Percentiles rank a stretch among this genome's conserved stretches.
Conservation (phyloP, 1,139 yeast species). For the Candida buenavistaensis region DNA sequence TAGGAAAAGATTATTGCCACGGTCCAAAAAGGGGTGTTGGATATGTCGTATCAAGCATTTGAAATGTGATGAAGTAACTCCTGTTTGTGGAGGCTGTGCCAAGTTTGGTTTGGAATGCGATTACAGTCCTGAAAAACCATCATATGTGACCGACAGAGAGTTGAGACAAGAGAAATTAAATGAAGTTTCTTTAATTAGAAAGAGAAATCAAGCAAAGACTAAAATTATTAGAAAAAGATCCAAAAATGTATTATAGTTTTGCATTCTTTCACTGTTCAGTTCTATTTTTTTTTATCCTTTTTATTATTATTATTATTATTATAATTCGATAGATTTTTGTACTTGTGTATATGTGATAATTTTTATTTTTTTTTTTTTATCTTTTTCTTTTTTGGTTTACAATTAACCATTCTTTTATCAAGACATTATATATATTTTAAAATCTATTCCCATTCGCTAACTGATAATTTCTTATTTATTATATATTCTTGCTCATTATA, state of each 20-base stretch:
- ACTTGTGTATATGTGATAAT: no score
- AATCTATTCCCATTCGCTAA: slow-evolving; percentile 47
- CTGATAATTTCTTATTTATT: slow-evolving; percentile 31
- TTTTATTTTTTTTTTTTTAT: no score
- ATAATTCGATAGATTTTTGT: no score
- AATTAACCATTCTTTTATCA: neutral
- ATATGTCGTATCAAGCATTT: slow-evolving; percentile 51
- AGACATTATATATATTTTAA: neutral
- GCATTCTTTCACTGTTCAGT: no score
- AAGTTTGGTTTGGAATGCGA: slow-evolving; percentile 48
- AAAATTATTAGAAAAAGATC: slow-evolving; percentile 8
- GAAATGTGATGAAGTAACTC: slow-evolving; percentile 46
- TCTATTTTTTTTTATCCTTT: no score
- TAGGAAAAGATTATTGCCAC: slow-evolving; percentile 41
- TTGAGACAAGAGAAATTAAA: slow-evolving; percentile 36
- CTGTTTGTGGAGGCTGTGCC: slow-evolving; percentile 38
- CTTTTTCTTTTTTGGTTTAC: no score
- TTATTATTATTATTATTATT: no score
- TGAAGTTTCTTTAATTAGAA: slow-evolving; percentile 33
- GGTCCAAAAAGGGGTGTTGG: slow-evolving; percentile 51
- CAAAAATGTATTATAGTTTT: slow-evolving; percentile 1
- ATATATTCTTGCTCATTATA: slow-evolving; percentile 27
- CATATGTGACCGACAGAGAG: slow-evolving; percentile 39
- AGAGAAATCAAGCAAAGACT: slow-evolving; percentile 22
- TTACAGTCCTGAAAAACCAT: slow-evolving; percentile 43